These are phyloP conservation scores for Cordyceps javanica DNA, from an alignment of 2,329 filamentous ascomycete genomes.

Conservation along the genomic window DNA sequence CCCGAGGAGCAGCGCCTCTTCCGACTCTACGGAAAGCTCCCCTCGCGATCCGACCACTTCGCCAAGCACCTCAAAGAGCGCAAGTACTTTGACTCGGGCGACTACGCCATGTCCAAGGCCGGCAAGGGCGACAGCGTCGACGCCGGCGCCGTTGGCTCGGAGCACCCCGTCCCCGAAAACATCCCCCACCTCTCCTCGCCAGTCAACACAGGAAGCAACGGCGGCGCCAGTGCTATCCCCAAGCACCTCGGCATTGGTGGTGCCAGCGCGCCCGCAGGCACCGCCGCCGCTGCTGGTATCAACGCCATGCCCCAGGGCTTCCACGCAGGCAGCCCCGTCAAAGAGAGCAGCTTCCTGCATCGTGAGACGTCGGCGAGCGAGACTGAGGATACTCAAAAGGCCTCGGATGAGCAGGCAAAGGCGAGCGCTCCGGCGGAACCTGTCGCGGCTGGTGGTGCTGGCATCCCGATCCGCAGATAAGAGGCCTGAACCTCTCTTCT, in stretches of 20 bases:
- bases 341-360: conserved; percentile 83
- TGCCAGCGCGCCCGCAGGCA: conserved; percentile 25
- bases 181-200: conserved; percentile 83
- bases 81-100: conserved; percentile 96
- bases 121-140: conserved; percentile 94
- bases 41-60: conserved; percentile 90
- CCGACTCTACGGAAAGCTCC: conserved; percentile 95
- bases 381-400: conserved; percentile 14
- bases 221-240: conserved; percentile 16
- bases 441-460: conserved; percentile 11
- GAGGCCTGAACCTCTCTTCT: background rate
- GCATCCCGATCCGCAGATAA: conserved; percentile 60
- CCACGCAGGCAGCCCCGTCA: conserved; percentile 73
- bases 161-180: conserved; percentile 92
- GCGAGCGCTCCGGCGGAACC: background rate
- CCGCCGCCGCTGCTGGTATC: conserved; percentile 16
- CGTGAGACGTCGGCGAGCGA: conserved; percentile 65
- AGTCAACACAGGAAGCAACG: conserved; percentile 35
- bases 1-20: conserved; percentile 95
- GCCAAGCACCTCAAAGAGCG: conserved; percentile 99
- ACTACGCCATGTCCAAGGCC: conserved; percentile 94
- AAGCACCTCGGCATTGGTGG: conserved; percentile 28
- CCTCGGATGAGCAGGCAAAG: background rate
- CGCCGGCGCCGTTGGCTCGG: conserved; percentile 85
- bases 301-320: conserved; percentile 26